Conservation (phyloP, 148 eudicot genomes). For the Chenopodium suecicum region DNA sequence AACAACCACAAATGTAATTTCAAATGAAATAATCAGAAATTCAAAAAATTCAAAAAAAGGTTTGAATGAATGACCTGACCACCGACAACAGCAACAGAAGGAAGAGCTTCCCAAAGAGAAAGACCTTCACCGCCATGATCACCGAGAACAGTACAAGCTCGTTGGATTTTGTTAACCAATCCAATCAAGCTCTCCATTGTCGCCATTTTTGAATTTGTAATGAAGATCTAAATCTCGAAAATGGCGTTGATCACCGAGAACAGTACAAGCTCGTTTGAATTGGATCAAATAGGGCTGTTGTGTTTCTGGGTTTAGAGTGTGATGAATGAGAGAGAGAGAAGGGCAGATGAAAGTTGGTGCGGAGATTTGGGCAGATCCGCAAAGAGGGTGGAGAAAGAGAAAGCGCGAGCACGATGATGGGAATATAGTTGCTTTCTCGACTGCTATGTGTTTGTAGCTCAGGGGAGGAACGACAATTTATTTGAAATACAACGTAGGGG, state of each 20-base stretch:
- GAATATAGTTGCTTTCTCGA: background rate
- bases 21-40: background rate
- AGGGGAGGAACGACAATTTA: background rate
- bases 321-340: background rate
- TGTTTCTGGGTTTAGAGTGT: background rate
- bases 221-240: background rate
- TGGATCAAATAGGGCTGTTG: background rate
- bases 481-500: too few species aligned
- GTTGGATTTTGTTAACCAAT: slow-evolving; percentile 73
- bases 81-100: slow-evolving; percentile 90
- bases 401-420: background rate
- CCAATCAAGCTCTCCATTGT: slow-evolving; percentile 92
- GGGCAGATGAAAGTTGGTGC: background rate
- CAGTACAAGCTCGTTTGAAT: too few species aligned
- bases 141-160: slow-evolving; percentile 84
- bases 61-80: slow-evolving; percentile 56
- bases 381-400: background rate
- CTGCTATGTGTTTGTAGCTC: background rate
- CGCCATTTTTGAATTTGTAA: slow-evolving; percentile 42
- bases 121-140: slow-evolving; percentile 93
- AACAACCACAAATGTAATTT: background rate
- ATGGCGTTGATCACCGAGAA: too few species aligned
- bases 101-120: slow-evolving; percentile 97
- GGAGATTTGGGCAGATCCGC: background rate
- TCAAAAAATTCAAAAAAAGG: background rate